These are phyloP conservation scores for Diaporthe nobilis DNA, from an alignment of 2,329 filamentous ascomycete genomes.

Conservation along the genomic window DNA sequence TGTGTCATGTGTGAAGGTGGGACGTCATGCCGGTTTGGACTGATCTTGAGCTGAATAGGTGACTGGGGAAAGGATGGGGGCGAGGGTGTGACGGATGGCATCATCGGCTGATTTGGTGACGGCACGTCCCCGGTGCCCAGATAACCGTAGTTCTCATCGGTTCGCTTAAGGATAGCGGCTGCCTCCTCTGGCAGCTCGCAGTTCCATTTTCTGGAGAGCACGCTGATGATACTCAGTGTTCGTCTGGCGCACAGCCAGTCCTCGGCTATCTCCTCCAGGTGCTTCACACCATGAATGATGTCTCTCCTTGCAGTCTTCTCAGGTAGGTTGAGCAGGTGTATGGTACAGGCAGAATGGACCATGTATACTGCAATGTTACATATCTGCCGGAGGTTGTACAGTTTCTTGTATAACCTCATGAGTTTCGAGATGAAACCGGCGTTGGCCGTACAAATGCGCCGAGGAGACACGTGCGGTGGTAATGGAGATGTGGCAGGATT, in stretches of 20 bases:
- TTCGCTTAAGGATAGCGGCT: constrained; percentile 78
- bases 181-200: constrained; percentile 91
- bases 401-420: constrained; percentile 93
- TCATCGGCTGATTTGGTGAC: constrained; percentile 61
- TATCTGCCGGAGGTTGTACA: constrained; percentile 91
- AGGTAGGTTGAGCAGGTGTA: constrained; percentile 92
- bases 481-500: constrained; percentile 84
- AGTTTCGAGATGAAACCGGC: constrained; percentile 92
- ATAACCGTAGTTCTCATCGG: constrained; percentile 84
- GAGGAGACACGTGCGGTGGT: constrained; percentile 88
- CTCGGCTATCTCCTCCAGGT: constrained; percentile 95
- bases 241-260: constrained; percentile 92
- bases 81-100: constrained; percentile 45
- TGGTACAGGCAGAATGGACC: constrained; percentile 92
- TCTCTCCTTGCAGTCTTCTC: constrained; percentile 93
- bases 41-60: constrained; percentile 44
- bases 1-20: constrained; percentile 37
- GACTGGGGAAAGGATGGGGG: constrained; percentile 44
- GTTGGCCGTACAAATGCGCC: constrained; percentile 91
- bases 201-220: constrained; percentile 90
- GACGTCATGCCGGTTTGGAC: constrained; percentile 52
- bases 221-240: constrained; percentile 86
- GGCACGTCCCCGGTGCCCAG: constrained; percentile 75
- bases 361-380: constrained; percentile 98
- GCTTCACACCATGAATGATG: constrained; percentile 90